A percentile compares a stretch with the other conserved stretches of the same genome.
These are phyloP conservation scores for Discostella stelligera DNA, from an alignment of 352 stramenopile species.

Conservation along the genomic window DNA sequence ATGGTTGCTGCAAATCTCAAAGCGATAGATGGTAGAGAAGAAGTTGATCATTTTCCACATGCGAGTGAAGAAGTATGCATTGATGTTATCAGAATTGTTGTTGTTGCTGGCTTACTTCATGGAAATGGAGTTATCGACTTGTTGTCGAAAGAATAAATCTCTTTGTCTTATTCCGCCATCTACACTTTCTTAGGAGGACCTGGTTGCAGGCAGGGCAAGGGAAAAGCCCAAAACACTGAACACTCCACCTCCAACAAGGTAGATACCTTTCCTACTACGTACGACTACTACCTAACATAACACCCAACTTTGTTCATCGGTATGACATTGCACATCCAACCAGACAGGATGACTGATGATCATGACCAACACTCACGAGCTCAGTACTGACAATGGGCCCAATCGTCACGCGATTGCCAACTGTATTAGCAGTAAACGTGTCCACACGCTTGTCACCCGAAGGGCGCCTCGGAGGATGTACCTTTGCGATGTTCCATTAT, in stretches of 20 bases:
- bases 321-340: no score
- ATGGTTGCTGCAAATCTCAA: conserved; percentile 34
- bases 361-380: neutral
- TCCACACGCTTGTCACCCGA: neutral
- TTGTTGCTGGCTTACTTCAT: conserved; percentile 60
- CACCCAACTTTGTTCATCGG: no score
- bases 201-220: no score
- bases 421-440: neutral
- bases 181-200: no score
- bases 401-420: no score
- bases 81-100: conserved; percentile 38
- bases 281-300: no score
- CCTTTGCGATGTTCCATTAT: conserved; percentile 8
- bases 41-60: neutral
- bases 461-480: conserved; percentile 1
- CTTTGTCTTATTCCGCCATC: no score
- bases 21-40: neutral
- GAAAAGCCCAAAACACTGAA: no score
- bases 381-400: neutral
- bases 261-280: no score
- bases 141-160: conserved; percentile 26
- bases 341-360: neutral
- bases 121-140: conserved; percentile 54
- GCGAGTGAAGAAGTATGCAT: neutral
- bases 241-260: no score